These are phyloP conservation scores for Hypoxylon sp. DNA, from an alignment of 2,329 filamentous ascomycete genomes.

Conservation along the genomic window DNA sequence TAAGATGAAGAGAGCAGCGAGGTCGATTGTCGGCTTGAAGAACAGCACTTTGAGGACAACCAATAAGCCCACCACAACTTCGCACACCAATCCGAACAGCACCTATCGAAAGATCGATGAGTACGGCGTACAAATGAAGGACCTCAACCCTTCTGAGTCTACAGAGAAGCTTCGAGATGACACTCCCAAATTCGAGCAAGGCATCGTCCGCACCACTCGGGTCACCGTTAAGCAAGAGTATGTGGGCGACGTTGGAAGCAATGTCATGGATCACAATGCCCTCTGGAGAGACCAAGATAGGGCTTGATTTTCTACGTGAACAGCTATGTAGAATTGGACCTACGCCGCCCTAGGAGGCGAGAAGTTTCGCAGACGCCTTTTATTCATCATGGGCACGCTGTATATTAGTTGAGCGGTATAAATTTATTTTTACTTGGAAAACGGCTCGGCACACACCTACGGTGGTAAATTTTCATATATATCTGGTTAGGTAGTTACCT, in stretches of 20 bases:
- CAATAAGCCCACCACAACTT: conserved; percentile 18
- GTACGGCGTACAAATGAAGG: conserved; percentile 38
- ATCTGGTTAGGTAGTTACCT: background rate
- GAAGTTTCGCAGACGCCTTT: conserved; percentile 12
- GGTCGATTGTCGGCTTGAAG: conserved; percentile 38
- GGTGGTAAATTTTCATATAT: conserved; percentile 1
- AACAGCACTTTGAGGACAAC: conserved; percentile 29
- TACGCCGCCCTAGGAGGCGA: background rate
- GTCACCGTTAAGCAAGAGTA: conserved; percentile 38
- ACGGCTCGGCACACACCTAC: background rate
- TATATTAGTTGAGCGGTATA: conserved; percentile 21
- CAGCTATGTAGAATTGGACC: background rate
- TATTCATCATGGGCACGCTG: conserved; percentile 13
- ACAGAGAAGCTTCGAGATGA: conserved; percentile 44
- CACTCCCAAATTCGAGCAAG: conserved; percentile 26
- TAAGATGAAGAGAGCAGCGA: conserved; percentile 38
- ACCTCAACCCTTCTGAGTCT: conserved; percentile 44
- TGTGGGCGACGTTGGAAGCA: conserved; percentile 11
- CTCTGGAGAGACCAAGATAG: conserved; percentile 22
- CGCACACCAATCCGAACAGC: conserved; percentile 27
- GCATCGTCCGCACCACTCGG: conserved; percentile 45
- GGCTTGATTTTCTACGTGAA: conserved; percentile 14
- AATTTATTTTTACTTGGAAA: conserved; percentile 1
- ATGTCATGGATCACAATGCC: conserved; percentile 25
- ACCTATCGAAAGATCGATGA: conserved; percentile 45